These are phyloP conservation scores for Globisporangium abappressorium DNA, from an alignment of 352 stramenopile species.

Conservation along the genomic window DNA sequence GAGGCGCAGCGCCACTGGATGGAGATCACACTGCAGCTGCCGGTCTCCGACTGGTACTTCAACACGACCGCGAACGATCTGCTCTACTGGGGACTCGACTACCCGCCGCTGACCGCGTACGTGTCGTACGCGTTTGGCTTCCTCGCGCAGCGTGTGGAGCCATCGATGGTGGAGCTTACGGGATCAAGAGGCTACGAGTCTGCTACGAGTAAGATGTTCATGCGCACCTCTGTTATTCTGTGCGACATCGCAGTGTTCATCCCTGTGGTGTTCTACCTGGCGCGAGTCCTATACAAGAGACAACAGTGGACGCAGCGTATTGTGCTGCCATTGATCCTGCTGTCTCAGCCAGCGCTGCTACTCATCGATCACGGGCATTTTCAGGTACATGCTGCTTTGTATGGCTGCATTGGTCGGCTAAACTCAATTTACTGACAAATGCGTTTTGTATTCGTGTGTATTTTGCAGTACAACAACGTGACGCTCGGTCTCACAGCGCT, in stretches of 20 bases:
- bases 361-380: conserved; percentile 99
- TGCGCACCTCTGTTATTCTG: conserved; percentile 92
- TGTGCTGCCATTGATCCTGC: conserved; percentile 58
- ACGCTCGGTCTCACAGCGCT: conserved; percentile 91
- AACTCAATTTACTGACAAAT: background rate
- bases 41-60: conserved; percentile 95
- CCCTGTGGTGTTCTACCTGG: conserved; percentile 46
- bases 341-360: conserved; percentile 88
- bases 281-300: conserved; percentile 39
- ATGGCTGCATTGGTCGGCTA: background rate
- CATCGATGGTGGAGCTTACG: conserved; percentile 81
- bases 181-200: conserved; percentile 86
- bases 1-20: conserved; percentile 99
- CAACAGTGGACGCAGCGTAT: conserved; percentile 56
- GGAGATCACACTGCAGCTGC: conserved; percentile 95
- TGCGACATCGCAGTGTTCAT: conserved; percentile 93
- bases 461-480: conserved; percentile 94
- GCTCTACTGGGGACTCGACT: conserved; percentile 98
- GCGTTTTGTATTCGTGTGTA: background rate
- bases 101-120: conserved; percentile 95
- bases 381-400: conserved; percentile 56
- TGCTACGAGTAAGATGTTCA: conserved; percentile 82
- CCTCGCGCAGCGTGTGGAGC: conserved; percentile 74
- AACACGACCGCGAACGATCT: conserved; percentile 90
- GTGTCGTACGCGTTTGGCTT: conserved; percentile 82